Evolutionary conservation across 2,329 filamentous ascomycete species (phyloP).

Genomic region (Fusarium guadeloupense): DNA sequence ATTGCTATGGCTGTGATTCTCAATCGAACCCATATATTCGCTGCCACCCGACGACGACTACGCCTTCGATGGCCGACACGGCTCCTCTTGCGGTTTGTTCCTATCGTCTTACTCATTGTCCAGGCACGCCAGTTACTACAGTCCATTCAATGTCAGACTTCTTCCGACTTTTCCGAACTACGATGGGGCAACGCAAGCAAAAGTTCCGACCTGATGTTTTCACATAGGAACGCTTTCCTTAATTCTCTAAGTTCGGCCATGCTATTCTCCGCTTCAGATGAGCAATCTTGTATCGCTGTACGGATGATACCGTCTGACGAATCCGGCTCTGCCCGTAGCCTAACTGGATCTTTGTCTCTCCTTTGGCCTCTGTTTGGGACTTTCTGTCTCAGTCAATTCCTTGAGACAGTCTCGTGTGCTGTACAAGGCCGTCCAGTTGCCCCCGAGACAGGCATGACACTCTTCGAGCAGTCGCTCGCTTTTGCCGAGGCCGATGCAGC

Average conservation of each 20-base stretch:
- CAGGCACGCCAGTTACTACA: slow-evolving; percentile 79
- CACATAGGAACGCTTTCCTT: slow-evolving; percentile 73
- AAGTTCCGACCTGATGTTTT: slow-evolving; percentile 74
- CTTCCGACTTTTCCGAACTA: slow-evolving; percentile 72
- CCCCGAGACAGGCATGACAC: slow-evolving; percentile 92
- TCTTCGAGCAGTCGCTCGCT: slow-evolving; percentile 94
- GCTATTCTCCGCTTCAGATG: slow-evolving; percentile 77
- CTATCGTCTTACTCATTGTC: slow-evolving; percentile 73
- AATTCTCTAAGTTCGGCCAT: slow-evolving; percentile 77
- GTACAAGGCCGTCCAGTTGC: slow-evolving; percentile 82
- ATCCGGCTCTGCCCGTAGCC: slow-evolving; percentile 59
- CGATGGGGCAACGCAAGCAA: slow-evolving; percentile 75
- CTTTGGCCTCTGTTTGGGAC: slow-evolving; percentile 80
- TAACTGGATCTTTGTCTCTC: slow-evolving; percentile 80
- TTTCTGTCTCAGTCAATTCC: slow-evolving; percentile 79
- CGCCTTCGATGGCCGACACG: slow-evolving; percentile 77
- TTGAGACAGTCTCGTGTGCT: slow-evolving; percentile 88
- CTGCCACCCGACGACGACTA: slow-evolving; percentile 84
- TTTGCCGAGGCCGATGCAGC: slow-evolving; percentile 95
- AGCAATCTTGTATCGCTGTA: slow-evolving; percentile 77
- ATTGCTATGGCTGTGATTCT: slow-evolving; percentile 86
- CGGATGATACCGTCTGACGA: slow-evolving; percentile 71
- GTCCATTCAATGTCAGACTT: slow-evolving; percentile 92
- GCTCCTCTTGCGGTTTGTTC: slow-evolving; percentile 73
- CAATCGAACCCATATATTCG: slow-evolving; percentile 93